These are phyloP conservation scores for Hortiboletus campestris DNA, from an alignment of 768 basidiomycete genomes.

Conservation along the genomic window DNA sequence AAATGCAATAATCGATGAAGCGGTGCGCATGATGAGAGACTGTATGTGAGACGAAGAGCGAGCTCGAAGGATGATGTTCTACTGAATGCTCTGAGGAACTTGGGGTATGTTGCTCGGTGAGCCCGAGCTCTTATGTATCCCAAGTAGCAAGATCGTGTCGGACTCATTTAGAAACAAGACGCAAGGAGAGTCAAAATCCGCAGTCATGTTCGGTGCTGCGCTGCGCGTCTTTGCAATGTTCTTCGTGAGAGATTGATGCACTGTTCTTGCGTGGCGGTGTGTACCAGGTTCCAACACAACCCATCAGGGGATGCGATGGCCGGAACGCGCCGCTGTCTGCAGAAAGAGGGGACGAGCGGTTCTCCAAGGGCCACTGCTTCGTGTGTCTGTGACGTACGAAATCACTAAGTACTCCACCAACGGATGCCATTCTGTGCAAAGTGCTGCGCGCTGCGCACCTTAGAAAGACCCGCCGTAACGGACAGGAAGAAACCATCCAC, in stretches of 20 bases:
- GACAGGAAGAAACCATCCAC: not conserved
- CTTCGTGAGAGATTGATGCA: not conserved
- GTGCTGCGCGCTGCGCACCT: constrained; percentile 11
- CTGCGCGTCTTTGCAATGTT: too few relatives aligned
- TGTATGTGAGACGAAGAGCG: not conserved
- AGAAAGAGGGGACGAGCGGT: not conserved
- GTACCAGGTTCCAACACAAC: not conserved
- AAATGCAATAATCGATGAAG: constrained; percentile 1
- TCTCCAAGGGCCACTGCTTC: not conserved
- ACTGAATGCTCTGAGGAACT: not conserved
- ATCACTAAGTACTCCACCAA: not conserved
- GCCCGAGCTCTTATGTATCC: constrained; percentile 7
- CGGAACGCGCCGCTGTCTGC: not conserved
- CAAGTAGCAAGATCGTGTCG: not conserved
- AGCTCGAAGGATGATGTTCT: not conserved
- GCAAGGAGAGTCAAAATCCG: not conserved
- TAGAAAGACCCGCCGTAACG: not conserved
- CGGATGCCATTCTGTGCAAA: not conserved
- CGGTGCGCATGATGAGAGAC: constrained; percentile 10
- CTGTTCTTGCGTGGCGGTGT: not conserved
- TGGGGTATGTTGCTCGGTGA: not conserved
- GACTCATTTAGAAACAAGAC: too few relatives aligned
- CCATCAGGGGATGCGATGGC: not conserved
- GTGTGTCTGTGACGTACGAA: not conserved
- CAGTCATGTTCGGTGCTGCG: not conserved